phyloP scores from a whole-genome alignment of 805 yeast species.

The Citeromyces nyonsensis region DNA sequence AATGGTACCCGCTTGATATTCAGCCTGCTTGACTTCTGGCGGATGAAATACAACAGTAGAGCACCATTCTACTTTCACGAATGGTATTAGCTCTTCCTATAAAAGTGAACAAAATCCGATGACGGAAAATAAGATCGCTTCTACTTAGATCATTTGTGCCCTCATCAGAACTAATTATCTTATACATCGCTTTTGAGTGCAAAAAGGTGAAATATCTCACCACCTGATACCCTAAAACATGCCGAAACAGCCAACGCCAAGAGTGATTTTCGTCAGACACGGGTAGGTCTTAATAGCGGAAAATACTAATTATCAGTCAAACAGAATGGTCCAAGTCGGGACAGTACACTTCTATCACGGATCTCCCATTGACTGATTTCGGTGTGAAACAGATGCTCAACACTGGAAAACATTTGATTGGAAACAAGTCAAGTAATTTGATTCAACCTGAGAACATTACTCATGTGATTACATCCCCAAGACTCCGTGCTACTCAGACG shows the following conservation, averaged over 20 bases:
- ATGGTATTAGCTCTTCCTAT: too few species aligned
- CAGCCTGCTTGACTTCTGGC: too few species aligned
- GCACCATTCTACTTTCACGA: too few species aligned
- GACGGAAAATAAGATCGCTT: too few species aligned
- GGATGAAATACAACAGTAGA: too few species aligned
- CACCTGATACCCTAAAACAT: constrained; percentile 2
- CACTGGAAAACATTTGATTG: constrained; percentile 61
- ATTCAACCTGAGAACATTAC: constrained; percentile 51
- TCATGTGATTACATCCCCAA: constrained; percentile 65
- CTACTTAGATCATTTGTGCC: too few species aligned
- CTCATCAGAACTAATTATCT: too few species aligned
- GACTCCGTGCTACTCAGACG: constrained; percentile 67
- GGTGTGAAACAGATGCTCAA: constrained; percentile 66
- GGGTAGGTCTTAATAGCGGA: constrained; percentile 19
- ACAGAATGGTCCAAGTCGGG: constrained; percentile 95
- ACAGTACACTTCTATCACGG: constrained; percentile 81
- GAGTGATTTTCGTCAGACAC: constrained; percentile 63
- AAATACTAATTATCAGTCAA: constrained; percentile 23
- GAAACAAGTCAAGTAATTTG: constrained; percentile 29
- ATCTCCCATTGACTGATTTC: constrained; percentile 57
- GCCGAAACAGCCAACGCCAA: constrained; percentile 31
- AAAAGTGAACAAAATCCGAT: too few species aligned
- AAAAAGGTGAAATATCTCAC: not conserved
- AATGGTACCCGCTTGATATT: too few species aligned
- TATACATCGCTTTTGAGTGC: too few species aligned